Base-by-base conservation (phyloP, 768 basidiomycete species). In the Boletus vinaceobasis region DNA sequence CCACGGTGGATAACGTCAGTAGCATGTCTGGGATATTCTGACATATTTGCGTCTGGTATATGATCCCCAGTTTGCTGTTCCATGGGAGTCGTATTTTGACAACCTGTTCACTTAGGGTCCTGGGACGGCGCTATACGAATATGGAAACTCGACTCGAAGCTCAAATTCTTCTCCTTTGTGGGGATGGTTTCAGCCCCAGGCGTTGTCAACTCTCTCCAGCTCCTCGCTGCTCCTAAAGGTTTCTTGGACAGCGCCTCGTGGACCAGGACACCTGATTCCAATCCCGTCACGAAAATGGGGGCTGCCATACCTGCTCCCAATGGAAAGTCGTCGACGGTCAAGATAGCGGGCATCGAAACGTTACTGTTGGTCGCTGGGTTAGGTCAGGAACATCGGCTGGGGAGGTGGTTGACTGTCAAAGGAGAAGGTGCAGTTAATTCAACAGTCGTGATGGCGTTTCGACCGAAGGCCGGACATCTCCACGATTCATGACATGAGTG, bases 1-100 rank as follows among this genome's bases (percentile, higher is more conserved):
- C 90, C 94, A 21, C 80, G 96, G 21, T 98, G 95, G 94, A 85
- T 99, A 66, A 96, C 93, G 1, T 79, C 91, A 0, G 73, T 98
- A 38, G 86, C 87, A 13, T 79, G 83, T 55, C 73, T 98, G 50
- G 84, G 87, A 21, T 98, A 97, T 71, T 91, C 93, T 7, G 93
- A 99, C 69, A 65, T 93, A 6, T 89, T 99, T 60, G 93, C 83
- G 0, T 93, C 94, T 7, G 96, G 95, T 92, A 67, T 53, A 77
- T 71, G 2, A 15, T 21, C 33, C 19, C 45, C 48, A 26, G 38
- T 23, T 39, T 21, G 38, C 32, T 26, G 7, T 29, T 37, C 9
- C 7, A n/a, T 10, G 13, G 29, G 29, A 21, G 29, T 53, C 29
- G 54, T 52, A 17, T n/a, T 14, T 11, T 63, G 48, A 50, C 42